Base-by-base conservation (phyloP, 345 rosid species). In the Gossypium sturtianum region DNA sequence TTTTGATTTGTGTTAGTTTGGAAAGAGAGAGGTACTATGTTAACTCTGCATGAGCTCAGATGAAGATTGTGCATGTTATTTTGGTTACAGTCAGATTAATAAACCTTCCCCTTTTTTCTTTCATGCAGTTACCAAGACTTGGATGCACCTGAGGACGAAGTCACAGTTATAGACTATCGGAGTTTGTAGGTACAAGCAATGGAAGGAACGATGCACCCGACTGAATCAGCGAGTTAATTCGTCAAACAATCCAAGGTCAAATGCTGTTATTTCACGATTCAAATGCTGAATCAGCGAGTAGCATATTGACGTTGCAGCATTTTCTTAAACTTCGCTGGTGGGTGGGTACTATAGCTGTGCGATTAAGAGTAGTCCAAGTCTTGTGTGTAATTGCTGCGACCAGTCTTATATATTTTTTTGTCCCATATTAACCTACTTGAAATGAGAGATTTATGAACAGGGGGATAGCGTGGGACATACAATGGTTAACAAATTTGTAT, bases 101-200 rank as follows among this genome's bases (percentile, higher is more conserved):
- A 25, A 57, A 10, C 25, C 13, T 52, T 68, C 0, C 17, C 6
- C 12, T 6, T 16, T 41, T 13, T 61, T 49, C 45, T 70, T 53
- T 80, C 22, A n/a, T 85, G 87, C 93, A 96, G 98, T 82, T 96
- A 96, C 73, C 97, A 93, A 90, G 99, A 96, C 81, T 79, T 96
- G 27, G 99, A 96, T 81, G 99, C 93, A 3, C 98, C 98, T 0
- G 99, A 93, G 53, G 97, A 96, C 70, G 99, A 91, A 83, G 99
- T 96, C 25, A 93, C 99, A 0, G 98, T 96, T 58, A 90, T 96
- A 78, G 99, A 96, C 89, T 96, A 96, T 88, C 80, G 98, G 85
- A 93, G 98, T 82, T 89, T 95, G 84, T 95, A 95, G 88, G 71
- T 12, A 44, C n/a, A 48, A 41, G 59, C 54, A 56, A 19, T 48